Evolutionary conservation across 2,329 filamentous ascomycete genomes (phyloP).

Genomic region (Xylaria sp.): DNA sequence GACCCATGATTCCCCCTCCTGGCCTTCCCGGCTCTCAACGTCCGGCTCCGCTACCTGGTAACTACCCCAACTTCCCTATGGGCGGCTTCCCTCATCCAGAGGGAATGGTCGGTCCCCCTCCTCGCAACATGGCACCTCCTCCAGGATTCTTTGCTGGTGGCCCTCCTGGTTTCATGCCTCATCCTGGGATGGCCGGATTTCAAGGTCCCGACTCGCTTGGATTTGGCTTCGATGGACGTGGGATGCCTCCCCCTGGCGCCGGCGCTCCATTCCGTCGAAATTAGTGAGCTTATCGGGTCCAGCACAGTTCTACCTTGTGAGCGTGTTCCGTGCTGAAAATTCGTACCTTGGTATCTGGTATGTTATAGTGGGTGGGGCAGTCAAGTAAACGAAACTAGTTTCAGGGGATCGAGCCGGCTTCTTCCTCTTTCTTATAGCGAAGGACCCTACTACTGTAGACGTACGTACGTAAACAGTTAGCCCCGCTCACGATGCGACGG

Average conservation of each 20-base stretch:
- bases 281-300: slow-evolving; percentile 29
- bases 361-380: slow-evolving; percentile 1
- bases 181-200: slow-evolving; percentile 66
- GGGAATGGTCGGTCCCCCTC: slow-evolving; percentile 58
- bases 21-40: slow-evolving; percentile 61
- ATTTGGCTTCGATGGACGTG: slow-evolving; percentile 67
- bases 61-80: slow-evolving; percentile 70
- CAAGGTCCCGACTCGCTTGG: slow-evolving; percentile 63
- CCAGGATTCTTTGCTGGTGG: slow-evolving; percentile 67
- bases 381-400: slow-evolving; percentile 4
- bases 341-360: slow-evolving; percentile 21
- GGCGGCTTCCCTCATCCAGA: slow-evolving; percentile 61
- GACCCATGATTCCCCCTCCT: slow-evolving; percentile 71
- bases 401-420: slow-evolving; percentile 7
- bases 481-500: background rate
- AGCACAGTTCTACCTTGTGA: slow-evolving; percentile 9
- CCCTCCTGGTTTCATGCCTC: slow-evolving; percentile 62
- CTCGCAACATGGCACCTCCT: slow-evolving; percentile 63
- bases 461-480: background rate
- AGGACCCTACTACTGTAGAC: background rate
- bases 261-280: slow-evolving; percentile 54
- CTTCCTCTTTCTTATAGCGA: slow-evolving; percentile 7
- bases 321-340: background rate
- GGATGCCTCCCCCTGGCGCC: slow-evolving; percentile 63
- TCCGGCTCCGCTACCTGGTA: slow-evolving; percentile 65